Percentiles rank a stretch among this genome's conserved stretches.
These are phyloP conservation scores for Moringa oleifera DNA, from an alignment of 345 rosid species.

Conservation along the genomic window DNA sequence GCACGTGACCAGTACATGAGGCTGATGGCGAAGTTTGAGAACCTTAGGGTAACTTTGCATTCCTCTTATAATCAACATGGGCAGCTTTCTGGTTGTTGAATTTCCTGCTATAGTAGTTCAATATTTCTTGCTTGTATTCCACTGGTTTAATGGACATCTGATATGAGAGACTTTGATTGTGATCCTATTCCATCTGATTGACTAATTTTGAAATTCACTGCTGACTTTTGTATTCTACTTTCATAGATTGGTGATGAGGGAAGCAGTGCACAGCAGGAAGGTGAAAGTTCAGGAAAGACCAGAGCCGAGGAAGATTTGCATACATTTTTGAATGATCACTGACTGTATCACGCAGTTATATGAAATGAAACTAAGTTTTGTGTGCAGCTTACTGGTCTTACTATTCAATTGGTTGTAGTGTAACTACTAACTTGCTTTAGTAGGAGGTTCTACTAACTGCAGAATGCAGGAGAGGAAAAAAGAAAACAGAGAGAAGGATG, in stretches of 20 bases:
- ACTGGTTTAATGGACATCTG: background rate
- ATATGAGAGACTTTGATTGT: background rate
- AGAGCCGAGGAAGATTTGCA: background rate
- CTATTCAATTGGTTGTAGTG: background rate
- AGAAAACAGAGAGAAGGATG: too few species aligned
- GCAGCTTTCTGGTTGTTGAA: background rate
- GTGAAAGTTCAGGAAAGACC: background rate
- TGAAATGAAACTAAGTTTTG: too few species aligned
- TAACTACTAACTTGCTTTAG: background rate
- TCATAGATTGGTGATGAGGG: conserved; percentile 25
- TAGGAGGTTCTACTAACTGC: too few species aligned
- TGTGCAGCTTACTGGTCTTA: conserved; percentile 5
- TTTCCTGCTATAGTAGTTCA: background rate
- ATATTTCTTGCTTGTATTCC: background rate
- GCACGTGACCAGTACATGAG: conserved; percentile 69
- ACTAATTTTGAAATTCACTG: background rate
- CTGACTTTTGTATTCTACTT: background rate
- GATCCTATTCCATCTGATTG: background rate
- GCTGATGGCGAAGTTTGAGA: conserved; percentile 31
- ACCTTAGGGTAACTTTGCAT: conserved; percentile 24
- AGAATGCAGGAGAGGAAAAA: too few species aligned
- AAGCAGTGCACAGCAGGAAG: conserved; percentile 2
- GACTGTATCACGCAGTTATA: too few species aligned
- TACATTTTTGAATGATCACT: conserved; percentile 2
- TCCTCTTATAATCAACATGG: too few species aligned